phyloP scores from a whole-genome alignment of 2,329 filamentous ascomycete genomes.

The Coniochaeta sp. region DNA sequence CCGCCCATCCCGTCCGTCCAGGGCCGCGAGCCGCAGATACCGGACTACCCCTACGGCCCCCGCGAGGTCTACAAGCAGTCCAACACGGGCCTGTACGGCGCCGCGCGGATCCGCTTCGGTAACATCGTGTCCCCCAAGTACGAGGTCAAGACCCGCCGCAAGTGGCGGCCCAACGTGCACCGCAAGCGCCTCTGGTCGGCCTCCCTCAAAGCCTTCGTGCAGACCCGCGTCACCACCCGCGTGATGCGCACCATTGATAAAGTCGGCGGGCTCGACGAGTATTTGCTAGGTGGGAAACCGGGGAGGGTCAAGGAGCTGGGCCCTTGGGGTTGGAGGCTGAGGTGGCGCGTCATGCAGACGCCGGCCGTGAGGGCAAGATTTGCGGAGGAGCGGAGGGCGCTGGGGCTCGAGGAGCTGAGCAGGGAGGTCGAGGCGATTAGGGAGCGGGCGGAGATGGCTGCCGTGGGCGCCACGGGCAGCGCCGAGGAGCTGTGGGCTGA shows the following conservation, averaged over 20 bases:
- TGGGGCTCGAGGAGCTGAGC: slow-evolving; percentile 51
- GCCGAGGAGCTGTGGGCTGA: slow-evolving; percentile 26
- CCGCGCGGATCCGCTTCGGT: slow-evolving; percentile 65
- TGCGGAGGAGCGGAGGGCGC: slow-evolving; percentile 51
- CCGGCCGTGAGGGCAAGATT: slow-evolving; percentile 57
- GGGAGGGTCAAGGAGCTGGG: slow-evolving; percentile 79
- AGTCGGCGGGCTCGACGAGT: slow-evolving; percentile 83
- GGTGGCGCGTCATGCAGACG: slow-evolving; percentile 86
- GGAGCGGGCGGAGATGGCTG: slow-evolving; percentile 26
- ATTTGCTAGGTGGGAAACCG: slow-evolving; percentile 75
- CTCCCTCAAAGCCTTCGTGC: slow-evolving; percentile 54
- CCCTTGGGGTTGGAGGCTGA: slow-evolving; percentile 79
- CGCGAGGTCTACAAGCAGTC: slow-evolving; percentile 71
- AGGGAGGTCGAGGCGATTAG: slow-evolving; percentile 25
- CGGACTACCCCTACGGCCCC: slow-evolving; percentile 66
- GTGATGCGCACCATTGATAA: slow-evolving; percentile 73
- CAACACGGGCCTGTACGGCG: slow-evolving; percentile 67
- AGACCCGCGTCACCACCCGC: slow-evolving; percentile 60
- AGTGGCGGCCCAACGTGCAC: slow-evolving; percentile 70
- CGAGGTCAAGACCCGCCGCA: slow-evolving; percentile 62
- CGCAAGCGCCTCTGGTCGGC: slow-evolving; percentile 61
- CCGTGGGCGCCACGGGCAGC: slow-evolving; percentile 8
- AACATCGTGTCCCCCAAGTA: slow-evolving; percentile 66
- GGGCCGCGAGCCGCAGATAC: slow-evolving; percentile 34
- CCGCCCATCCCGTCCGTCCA: slow-evolving; percentile 36